Evolutionary conservation across 1,139 yeast species (phyloP).

Genomic region (Geotrichum bryndzae): DNA sequence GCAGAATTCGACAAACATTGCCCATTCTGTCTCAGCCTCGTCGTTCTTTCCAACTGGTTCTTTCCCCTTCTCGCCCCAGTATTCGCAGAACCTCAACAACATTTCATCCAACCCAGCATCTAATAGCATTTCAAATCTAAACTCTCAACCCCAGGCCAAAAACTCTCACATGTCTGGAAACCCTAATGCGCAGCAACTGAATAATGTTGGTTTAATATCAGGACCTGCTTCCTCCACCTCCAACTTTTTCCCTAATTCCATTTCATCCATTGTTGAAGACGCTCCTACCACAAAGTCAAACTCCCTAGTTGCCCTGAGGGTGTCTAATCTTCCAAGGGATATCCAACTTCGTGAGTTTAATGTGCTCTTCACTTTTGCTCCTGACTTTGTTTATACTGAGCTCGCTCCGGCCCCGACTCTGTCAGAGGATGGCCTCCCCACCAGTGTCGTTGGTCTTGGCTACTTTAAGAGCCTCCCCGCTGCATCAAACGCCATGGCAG

Average conservation of each 20-base stretch:
- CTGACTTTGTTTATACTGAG: constrained; percentile 64
- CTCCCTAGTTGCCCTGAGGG: constrained; percentile 31
- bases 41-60: constrained; percentile 17
- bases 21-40: constrained; percentile 15
- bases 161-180: not conserved
- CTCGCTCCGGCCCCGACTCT: constrained; percentile 37
- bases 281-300: not conserved
- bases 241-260: constrained; percentile 15
- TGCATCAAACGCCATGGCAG: constrained; percentile 62
- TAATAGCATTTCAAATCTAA: constrained; percentile 3
- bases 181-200: constrained; percentile 1
- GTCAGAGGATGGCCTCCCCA: constrained; percentile 32
- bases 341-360: constrained; percentile 70
- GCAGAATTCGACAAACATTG: not conserved
- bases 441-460: constrained; percentile 47
- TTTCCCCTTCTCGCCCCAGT: constrained; percentile 15
- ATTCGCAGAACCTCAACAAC: constrained; percentile 8
- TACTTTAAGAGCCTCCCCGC: constrained; percentile 58
- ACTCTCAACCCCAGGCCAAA: not conserved
- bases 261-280: constrained; percentile 14
- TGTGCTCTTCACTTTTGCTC: constrained; percentile 71
- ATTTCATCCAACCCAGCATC: not conserved
- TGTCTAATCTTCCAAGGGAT: constrained; percentile 66
- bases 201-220: not conserved
- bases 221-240: constrained; percentile 6